Conservation (phyloP, 441 rosid species). For the Pelargonium citronellum region DNA sequence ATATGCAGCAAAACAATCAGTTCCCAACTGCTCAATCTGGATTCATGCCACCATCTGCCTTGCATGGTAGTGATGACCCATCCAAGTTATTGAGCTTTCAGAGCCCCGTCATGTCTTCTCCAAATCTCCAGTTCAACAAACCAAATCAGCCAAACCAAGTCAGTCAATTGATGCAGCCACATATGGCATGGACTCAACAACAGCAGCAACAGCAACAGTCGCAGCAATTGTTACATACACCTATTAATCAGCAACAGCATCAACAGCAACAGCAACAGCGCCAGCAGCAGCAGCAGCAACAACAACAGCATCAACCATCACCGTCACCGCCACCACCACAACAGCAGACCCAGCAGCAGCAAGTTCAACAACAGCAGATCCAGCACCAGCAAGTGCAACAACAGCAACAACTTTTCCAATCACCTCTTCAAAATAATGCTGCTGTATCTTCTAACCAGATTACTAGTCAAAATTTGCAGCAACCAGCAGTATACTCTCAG, state of each 20-base stretch:
- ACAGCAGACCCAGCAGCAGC: constrained; percentile 35
- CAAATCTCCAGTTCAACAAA: constrained; percentile 64
- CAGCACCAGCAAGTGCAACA: constrained; percentile 13
- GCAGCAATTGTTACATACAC: constrained; percentile 9
- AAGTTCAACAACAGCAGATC: constrained; percentile 35
- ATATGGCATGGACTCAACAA: constrained; percentile 66
- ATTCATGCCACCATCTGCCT: constrained; percentile 38
- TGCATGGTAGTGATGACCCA: constrained; percentile 45
- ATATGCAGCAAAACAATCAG: constrained; percentile 61
- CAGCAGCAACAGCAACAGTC: constrained; percentile 67
- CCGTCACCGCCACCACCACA: constrained; percentile 28
- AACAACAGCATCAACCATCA: constrained; percentile 26
- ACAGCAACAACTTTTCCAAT: constrained; percentile 39
- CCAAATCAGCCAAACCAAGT: constrained; percentile 46
- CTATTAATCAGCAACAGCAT: constrained; percentile 8
- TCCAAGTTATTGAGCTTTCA: constrained; percentile 84
- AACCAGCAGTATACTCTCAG: constrained; percentile 50
- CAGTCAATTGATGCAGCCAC: constrained; percentile 58
- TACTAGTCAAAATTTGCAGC: constrained; percentile 43
- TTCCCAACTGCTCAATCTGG: constrained; percentile 46
- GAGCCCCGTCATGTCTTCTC: constrained; percentile 49
- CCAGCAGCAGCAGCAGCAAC: constrained; percentile 61
- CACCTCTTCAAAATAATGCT: constrained; percentile 43
- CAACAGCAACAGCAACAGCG: constrained; percentile 38
- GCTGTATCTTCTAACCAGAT: constrained; percentile 36